These are phyloP conservation scores for Comarum palustre DNA, from an alignment of 306 rosid genomes.

Conservation along the genomic window DNA sequence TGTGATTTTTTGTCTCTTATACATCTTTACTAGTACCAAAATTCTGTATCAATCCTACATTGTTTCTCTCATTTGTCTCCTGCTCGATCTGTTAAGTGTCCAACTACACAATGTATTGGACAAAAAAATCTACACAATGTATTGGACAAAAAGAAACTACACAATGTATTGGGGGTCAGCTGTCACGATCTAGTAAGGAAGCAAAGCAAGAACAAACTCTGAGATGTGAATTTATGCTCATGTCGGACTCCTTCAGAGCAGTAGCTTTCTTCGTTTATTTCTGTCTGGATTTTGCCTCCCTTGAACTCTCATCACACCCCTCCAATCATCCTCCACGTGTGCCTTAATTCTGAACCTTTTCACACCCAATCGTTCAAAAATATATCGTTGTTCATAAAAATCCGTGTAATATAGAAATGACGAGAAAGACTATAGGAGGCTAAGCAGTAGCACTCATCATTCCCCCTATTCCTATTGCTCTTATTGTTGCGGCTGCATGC, in stretches of 20 bases:
- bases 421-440: not conserved
- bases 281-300: not conserved
- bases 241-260: not conserved
- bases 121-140: no score
- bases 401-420: not conserved
- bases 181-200: not conserved
- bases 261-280: not conserved
- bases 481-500: slow-evolving; percentile 9
- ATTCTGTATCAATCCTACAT: no score
- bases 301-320: not conserved
- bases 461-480: slow-evolving; percentile 3
- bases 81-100: no score
- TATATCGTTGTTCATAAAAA: no score
- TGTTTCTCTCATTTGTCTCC: not conserved
- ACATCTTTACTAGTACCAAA: no score
- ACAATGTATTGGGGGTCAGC: not conserved
- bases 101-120: no score
- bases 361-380: no score
- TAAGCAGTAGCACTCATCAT: not conserved
- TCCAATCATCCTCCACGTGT: not conserved
- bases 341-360: slow-evolving; percentile 3
- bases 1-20: no score
- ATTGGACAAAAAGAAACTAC: no score
- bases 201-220: not conserved
- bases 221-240: not conserved